Conservation (phyloP, 179 eudicot genomes). For the Beta corolliflora region DNA sequence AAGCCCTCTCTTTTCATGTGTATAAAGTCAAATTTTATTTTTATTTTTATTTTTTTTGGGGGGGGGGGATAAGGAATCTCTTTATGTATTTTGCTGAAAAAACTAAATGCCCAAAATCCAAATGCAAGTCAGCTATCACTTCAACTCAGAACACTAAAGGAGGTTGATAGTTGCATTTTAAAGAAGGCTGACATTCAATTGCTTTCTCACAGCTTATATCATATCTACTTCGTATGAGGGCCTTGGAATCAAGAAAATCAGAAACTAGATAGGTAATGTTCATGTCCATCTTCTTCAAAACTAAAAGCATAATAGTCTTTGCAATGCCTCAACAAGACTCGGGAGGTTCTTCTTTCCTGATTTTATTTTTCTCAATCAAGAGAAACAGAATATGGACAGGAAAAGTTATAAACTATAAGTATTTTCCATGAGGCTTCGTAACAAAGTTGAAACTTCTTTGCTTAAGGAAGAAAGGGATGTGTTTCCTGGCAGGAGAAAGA, state of each 20-base stretch:
- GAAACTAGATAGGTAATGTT: not conserved
- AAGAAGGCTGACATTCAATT: not conserved
- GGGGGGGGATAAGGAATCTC: too few species aligned
- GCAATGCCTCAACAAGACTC: not conserved
- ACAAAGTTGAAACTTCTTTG: not conserved
- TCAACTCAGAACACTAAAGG: too few species aligned
- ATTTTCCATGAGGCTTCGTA: not conserved
- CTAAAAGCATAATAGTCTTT: not conserved
- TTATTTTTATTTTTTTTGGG: too few species aligned
- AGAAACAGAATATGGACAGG: not conserved
- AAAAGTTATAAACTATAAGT: too few species aligned
- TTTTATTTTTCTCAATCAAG: not conserved
- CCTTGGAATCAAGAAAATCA: not conserved
- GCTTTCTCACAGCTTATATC: slow-evolving; percentile 13
- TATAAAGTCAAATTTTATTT: too few species aligned
- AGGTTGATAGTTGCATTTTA: not conserved
- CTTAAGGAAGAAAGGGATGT: not conserved
- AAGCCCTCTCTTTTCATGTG: too few species aligned
- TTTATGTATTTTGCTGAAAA: not conserved
- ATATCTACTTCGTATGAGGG: not conserved
- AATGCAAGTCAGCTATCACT: not conserved
- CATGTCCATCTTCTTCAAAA: not conserved
- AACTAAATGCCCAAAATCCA: not conserved
- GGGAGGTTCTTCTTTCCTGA: not conserved
- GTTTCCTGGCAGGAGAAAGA: not conserved